These are phyloP conservation scores for Chrysanthemum lavandulifolium DNA, from an alignment of 129 eudicot genomes.

Conservation along the genomic window DNA sequence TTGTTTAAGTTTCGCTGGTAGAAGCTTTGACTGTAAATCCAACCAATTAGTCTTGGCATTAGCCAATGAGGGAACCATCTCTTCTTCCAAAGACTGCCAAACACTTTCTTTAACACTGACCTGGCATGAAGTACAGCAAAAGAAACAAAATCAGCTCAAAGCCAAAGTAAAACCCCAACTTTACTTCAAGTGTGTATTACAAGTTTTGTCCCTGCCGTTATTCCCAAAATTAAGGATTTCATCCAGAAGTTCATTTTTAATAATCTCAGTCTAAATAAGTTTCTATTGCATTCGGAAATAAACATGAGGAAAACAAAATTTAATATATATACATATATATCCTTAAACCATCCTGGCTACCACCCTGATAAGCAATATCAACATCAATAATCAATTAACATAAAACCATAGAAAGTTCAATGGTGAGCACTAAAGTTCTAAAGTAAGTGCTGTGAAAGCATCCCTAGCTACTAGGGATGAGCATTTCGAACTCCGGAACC, in stretches of 20 bases:
- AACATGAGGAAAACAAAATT: neutral
- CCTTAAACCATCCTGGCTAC: neutral
- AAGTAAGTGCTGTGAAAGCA: neutral
- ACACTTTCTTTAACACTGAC: slow-evolving; percentile 68
- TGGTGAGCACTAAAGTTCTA: neutral
- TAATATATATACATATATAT: neutral
- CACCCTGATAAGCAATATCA: slow-evolving; percentile 1
- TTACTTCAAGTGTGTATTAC: neutral
- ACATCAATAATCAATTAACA: neutral
- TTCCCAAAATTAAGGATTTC: neutral
- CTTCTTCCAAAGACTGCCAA: slow-evolving; percentile 87
- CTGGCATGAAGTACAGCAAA: slow-evolving; percentile 34
- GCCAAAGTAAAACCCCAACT: slow-evolving; percentile 4
- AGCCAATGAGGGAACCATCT: slow-evolving; percentile 72
- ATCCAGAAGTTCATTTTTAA: neutral
- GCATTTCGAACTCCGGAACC: too few species aligned
- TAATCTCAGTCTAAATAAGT: neutral
- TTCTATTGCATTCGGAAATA: neutral
- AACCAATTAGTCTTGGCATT: slow-evolving; percentile 70
- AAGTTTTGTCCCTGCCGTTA: neutral
- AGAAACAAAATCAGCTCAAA: slow-evolving; percentile 19
- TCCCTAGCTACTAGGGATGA: too few species aligned
- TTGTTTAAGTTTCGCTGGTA: slow-evolving; percentile 58
- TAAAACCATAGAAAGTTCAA: neutral
- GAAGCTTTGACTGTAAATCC: slow-evolving; percentile 68